These are phyloP conservation scores for Biscogniauxia marginata DNA, from an alignment of 2,329 filamentous ascomycete species.

Conservation along the genomic window DNA sequence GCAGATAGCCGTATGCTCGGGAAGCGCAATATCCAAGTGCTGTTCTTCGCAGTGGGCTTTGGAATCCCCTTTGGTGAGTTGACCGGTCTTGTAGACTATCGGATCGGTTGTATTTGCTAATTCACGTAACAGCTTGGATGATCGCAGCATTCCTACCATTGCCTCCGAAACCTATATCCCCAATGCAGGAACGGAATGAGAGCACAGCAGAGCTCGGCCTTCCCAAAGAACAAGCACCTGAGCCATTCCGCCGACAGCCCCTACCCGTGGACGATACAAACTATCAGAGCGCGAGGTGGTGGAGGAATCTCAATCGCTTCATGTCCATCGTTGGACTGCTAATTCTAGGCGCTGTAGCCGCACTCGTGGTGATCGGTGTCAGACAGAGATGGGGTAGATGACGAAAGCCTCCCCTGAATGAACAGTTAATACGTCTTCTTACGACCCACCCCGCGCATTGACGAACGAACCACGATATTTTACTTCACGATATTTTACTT, in stretches of 20 bases:
- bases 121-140: constrained; percentile 65
- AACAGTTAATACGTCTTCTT: neutral
- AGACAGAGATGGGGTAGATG: constrained; percentile 45
- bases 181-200: constrained; percentile 49
- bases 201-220: constrained; percentile 41
- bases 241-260: constrained; percentile 32
- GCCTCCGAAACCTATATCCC: constrained; percentile 53
- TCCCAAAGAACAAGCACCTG: constrained; percentile 30
- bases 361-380: constrained; percentile 53
- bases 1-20: constrained; percentile 60
- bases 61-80: constrained; percentile 68
- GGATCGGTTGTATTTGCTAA: constrained; percentile 11
- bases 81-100: neutral
- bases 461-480: constrained; percentile 3
- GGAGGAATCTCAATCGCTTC: constrained; percentile 57
- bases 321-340: constrained; percentile 58
- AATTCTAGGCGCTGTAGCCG: constrained; percentile 50
- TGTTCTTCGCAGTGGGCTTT: constrained; percentile 75
- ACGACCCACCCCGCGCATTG: neutral
- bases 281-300: constrained; percentile 56
- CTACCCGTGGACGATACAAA: constrained; percentile 42
- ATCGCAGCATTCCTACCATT: constrained; percentile 73
- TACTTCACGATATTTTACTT: constrained; percentile 1
- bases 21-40: constrained; percentile 70
- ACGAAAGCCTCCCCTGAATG: neutral